Base-by-base conservation (phyloP, 306 rosid species). In the Elaeagnus macrophylla region DNA sequence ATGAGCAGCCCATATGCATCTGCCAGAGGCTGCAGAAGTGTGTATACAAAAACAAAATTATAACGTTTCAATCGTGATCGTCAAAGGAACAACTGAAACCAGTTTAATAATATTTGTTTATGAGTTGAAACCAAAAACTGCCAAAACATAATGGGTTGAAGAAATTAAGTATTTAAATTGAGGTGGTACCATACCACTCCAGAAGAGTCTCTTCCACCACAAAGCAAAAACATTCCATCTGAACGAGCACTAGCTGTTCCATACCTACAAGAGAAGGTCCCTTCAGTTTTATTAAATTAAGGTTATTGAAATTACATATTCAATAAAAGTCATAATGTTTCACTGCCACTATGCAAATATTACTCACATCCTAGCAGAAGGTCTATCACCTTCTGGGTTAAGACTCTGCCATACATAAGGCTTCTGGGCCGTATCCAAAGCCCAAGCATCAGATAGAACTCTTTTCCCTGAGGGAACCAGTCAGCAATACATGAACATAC, bases 161-260 rank as follows among this genome's bases (percentile, higher is more conserved):
- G n/a, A 41, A 10, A 6, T 43, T 11, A 14, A 43, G n/a, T 12
- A 14, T 14, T 11, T 11, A 43, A 44, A 44, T 15, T 3, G 14
- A 44, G 14, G 1, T 10, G 48, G 14, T 45, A 2, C 53, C 84
- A 64, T 88, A 93, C 99, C 54, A 84, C 73, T 62, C 96, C 96
- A 63, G 95, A 77, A 72, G 89, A 55, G 55, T 93, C 99, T 67
- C 99, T 82, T 79, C 99, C 99, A 59, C 99, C 99, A 61, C 99
- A 93, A 65, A 93, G 90, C 72, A 93, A 73, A 85, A 93, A 84
- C 99, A 93, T 93, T 65, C 99, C 99, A 79, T 93, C 99, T 72
- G 99, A 81, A 56, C 99, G 99, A 47, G 96, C 86, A 79, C 99
- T 84, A 56, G 94, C 99, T 58, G 99, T 93, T 18, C 95, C 99